phyloP scores from a whole-genome alignment of 306 rosid genomes.

The Echinosophora koreensis region DNA sequence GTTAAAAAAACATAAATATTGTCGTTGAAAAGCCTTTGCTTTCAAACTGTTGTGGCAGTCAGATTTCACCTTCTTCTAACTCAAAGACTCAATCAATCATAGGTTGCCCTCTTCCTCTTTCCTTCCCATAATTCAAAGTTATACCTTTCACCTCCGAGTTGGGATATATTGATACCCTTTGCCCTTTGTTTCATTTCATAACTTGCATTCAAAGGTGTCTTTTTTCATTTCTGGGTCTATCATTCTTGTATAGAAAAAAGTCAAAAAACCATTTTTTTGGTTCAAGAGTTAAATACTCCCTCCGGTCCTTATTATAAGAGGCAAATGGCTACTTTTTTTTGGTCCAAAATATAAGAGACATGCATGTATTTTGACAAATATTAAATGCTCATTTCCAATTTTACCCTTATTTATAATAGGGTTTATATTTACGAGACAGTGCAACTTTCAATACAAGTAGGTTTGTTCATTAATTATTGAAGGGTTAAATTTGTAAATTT shows the following conservation, averaged over 20 bases:
- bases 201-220: conserved; percentile 1
- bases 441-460: too few relatives aligned
- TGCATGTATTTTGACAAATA: too few relatives aligned
- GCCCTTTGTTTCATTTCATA: not conserved
- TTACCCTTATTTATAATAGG: too few relatives aligned
- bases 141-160: conserved; percentile 22
- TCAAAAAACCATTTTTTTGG: not conserved
- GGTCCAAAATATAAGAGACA: too few relatives aligned
- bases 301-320: too few relatives aligned
- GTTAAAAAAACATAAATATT: too few relatives aligned
- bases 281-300: not conserved
- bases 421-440: too few relatives aligned
- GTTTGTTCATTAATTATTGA: too few relatives aligned
- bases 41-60: conserved; percentile 57
- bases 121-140: conserved; percentile 29
- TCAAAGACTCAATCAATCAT: not conserved
- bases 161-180: not conserved
- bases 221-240: conserved; percentile 41
- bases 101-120: conserved; percentile 13
- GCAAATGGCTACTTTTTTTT: too few relatives aligned
- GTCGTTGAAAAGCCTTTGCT: conserved; percentile 48
- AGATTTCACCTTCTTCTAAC: conserved; percentile 40
- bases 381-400: too few relatives aligned
- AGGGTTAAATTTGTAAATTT: too few relatives aligned
- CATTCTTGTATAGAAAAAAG: conserved; percentile 26